Conservation (phyloP, 2,329 filamentous ascomycete species). For the Penicillium sp. region DNA sequence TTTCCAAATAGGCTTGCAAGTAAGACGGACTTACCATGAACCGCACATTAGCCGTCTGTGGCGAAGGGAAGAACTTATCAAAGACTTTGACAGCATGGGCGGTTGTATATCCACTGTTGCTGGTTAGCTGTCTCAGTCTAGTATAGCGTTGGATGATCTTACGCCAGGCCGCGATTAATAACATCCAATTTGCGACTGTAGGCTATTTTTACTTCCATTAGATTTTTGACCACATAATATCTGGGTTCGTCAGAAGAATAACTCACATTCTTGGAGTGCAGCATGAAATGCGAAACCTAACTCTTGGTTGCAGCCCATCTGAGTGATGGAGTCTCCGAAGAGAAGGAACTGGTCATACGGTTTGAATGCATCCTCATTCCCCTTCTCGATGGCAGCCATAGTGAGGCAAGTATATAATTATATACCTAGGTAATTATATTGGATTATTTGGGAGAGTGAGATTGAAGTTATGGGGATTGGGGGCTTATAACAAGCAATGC, state of each 20-base stretch:
- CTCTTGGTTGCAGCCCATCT: slow-evolving; percentile 60
- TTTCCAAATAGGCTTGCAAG: neutral
- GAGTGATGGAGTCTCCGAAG: slow-evolving; percentile 86
- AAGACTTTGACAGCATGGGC: slow-evolving; percentile 68
- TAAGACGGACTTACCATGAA: slow-evolving; percentile 37
- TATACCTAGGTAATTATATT: neutral
- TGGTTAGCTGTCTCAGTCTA: neutral
- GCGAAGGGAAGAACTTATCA: slow-evolving; percentile 67
- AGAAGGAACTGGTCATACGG: slow-evolving; percentile 74
- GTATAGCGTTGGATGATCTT: slow-evolving; percentile 13
- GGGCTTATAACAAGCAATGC: neutral
- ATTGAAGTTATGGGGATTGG: neutral
- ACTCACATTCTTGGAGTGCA: slow-evolving; percentile 65
- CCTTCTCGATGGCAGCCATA: neutral
- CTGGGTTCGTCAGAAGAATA: neutral
- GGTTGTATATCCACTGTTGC: slow-evolving; percentile 72
- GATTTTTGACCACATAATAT: slow-evolving; percentile 1
- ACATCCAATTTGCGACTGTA: slow-evolving; percentile 79
- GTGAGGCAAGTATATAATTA: neutral
- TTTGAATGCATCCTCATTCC: slow-evolving; percentile 14
- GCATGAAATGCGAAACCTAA: slow-evolving; percentile 73
- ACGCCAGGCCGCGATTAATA: slow-evolving; percentile 79
- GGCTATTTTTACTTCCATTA: slow-evolving; percentile 46
- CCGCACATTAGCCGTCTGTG: slow-evolving; percentile 48
- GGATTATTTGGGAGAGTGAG: neutral